Percentiles rank a stretch among this genome's conserved stretches.
Evolutionary conservation across 345 rosid genomes (phyloP).

Genomic region (Barbarea vulgaris): DNA sequence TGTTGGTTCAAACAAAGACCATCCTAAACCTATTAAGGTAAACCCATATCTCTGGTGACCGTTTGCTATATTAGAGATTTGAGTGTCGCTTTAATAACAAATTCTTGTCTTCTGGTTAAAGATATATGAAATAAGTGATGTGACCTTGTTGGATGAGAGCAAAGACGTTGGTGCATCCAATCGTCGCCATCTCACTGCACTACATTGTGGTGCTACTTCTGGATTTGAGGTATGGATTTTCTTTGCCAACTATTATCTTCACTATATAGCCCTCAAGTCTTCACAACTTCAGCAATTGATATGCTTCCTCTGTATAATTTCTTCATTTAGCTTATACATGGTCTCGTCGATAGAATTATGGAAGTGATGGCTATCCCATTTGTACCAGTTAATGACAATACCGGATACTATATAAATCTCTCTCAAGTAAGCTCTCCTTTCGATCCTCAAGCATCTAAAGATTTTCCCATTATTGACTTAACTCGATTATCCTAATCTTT

Average conservation of each 20-base stretch:
- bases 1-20: conserved; percentile 84
- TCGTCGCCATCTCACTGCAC: conserved; percentile 68
- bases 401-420: conserved; percentile 62
- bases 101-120: conserved; percentile 32
- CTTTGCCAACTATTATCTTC: neutral
- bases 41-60: neutral
- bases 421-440: conserved; percentile 61
- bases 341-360: conserved; percentile 88
- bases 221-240: conserved; percentile 82
- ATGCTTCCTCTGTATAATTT: neutral
- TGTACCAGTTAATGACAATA: conserved; percentile 52
- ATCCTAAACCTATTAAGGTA: conserved; percentile 96
- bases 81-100: neutral
- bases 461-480: neutral
- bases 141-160: conserved; percentile 59
- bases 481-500: neutral
- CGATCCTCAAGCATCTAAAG: neutral
- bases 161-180: conserved; percentile 86
- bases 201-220: conserved; percentile 87
- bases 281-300: neutral
- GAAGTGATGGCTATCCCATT: conserved; percentile 77
- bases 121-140: conserved; percentile 89
- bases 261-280: neutral
- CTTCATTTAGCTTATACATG: conserved; percentile 72
- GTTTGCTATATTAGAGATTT: neutral